phyloP scores from a whole-genome alignment of 306 rosid species.

The Cercis canadensis region DNA sequence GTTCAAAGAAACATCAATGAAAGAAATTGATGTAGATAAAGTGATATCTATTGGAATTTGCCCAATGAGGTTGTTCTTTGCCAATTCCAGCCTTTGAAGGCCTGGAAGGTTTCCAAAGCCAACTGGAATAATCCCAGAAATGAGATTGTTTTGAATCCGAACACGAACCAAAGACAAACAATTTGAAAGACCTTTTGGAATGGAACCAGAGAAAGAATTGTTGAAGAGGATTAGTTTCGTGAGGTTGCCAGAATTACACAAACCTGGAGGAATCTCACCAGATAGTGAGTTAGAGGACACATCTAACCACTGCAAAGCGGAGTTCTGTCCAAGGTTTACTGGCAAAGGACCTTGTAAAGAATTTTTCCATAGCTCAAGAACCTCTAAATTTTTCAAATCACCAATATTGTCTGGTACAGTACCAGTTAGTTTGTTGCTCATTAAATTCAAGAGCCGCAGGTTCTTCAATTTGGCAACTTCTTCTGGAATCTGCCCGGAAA shows the following conservation, averaged over 20 bases:
- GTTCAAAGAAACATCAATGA: slow-evolving; percentile 82
- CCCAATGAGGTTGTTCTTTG: slow-evolving; percentile 75
- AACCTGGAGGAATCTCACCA: slow-evolving; percentile 77
- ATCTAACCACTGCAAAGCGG: slow-evolving; percentile 86
- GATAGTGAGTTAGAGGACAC: slow-evolving; percentile 81
- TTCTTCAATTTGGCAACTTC: slow-evolving; percentile 64
- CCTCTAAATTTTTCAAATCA: slow-evolving; percentile 64
- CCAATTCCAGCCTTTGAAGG: slow-evolving; percentile 81
- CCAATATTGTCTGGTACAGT: slow-evolving; percentile 68
- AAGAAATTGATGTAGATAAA: slow-evolving; percentile 76
- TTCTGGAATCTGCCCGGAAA: slow-evolving; percentile 82
- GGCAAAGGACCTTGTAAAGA: slow-evolving; percentile 79
- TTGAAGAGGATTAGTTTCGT: slow-evolving; percentile 88
- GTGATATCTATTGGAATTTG: slow-evolving; percentile 67
- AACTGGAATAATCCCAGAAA: slow-evolving; percentile 77
- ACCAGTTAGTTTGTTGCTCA: slow-evolving; percentile 80
- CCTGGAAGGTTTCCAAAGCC: slow-evolving; percentile 72
- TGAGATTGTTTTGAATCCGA: slow-evolving; percentile 72
- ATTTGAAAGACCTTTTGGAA: slow-evolving; percentile 71
- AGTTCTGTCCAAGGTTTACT: slow-evolving; percentile 64
- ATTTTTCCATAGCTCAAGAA: slow-evolving; percentile 80
- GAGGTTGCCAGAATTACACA: slow-evolving; percentile 75
- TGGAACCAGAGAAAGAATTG: slow-evolving; percentile 76
- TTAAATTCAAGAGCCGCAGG: slow-evolving; percentile 78
- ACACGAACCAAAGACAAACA: slow-evolving; percentile 78